Evolutionary conservation across 78 protist genomes (phyloP).

Genomic region (Dictyostelium capitatum): DNA sequence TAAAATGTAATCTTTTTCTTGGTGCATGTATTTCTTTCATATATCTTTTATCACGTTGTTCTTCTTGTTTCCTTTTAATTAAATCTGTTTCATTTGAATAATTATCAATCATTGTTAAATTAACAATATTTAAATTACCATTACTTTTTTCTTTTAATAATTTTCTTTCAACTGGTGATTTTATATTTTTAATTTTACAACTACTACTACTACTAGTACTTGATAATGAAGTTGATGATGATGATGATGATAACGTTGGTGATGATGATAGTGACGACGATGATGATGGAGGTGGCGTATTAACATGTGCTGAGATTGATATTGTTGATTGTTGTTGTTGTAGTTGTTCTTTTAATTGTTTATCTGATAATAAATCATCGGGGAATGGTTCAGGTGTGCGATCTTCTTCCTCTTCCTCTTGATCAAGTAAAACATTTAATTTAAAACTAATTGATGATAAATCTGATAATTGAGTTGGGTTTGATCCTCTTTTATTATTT

Average conservation of each 20-base stretch:
- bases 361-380: neutral
- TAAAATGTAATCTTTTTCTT: slow-evolving; percentile 39
- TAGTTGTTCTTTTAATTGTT: neutral
- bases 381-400: neutral
- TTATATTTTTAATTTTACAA: neutral
- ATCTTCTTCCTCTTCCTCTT: neutral
- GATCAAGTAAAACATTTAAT: neutral
- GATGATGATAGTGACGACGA: neutral
- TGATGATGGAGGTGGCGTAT: neutral
- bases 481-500: neutral
- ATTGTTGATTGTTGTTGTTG: neutral
- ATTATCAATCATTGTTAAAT: neutral
- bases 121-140: neutral
- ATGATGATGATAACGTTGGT: neutral
- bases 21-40: neutral
- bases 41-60: neutral
- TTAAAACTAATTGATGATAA: neutral
- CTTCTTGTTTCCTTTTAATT: neutral
- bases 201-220: too few species aligned
- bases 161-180: slow-evolving; percentile 13
- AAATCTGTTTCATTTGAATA: slow-evolving; percentile 1
- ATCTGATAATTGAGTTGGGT: neutral
- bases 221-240: neutral
- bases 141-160: neutral
- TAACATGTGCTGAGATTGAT: neutral